Evolutionary conservation across 108 stramenopile genomes (phyloP), one percentile per base, ranked within the genome.

Genomic region (Cylindrotheca closterium): DNA sequence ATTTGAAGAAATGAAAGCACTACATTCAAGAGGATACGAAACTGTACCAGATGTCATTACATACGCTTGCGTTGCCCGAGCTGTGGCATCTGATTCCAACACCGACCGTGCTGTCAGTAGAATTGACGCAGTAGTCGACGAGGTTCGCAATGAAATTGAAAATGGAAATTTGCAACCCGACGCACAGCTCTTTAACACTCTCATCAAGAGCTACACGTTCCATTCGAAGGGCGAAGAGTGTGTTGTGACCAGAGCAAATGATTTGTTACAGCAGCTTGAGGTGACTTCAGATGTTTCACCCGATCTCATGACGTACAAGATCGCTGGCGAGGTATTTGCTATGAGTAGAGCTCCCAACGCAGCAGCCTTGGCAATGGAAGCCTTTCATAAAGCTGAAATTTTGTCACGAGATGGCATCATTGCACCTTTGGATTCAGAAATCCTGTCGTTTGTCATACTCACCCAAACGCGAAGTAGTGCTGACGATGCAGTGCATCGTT

Each of bases 291-390:
- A 58, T 30, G 58, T 71, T 19, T 19, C 12, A 4, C 70, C 70
- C 19, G 55, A 71, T 30, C 0, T 26, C 29, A n/a, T 62, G 1
- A 63, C 60, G 12, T 71, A 71, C 27, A 52, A 30, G 4, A 25
- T 32, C 42, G 60, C 63, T n/a, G 47, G 51, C 23, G 17, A 71
- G 1, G 61, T 61, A 42, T 56, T 30, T 30, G 63, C 54, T 21
- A 54, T 22, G 30, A 71, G 51, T 33, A 51, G 60, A 23, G 24
- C 24, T 2, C 28, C 34, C 22, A 29, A 47, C 52, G 17, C 70
- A 24, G 24, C 26, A 18, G 23, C 4, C 15, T 55, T 59, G 49
- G 37, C 21, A 18, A 32, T 53, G 25, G 19, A 53, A 24, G 51
- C 53, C 1, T 64, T 26, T 49, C 46, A 37, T 42, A 47, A 48